Evolutionary conservation across 768 basidiomycete species (phyloP).

Genomic region (Rhodotorula diobovata): DNA sequence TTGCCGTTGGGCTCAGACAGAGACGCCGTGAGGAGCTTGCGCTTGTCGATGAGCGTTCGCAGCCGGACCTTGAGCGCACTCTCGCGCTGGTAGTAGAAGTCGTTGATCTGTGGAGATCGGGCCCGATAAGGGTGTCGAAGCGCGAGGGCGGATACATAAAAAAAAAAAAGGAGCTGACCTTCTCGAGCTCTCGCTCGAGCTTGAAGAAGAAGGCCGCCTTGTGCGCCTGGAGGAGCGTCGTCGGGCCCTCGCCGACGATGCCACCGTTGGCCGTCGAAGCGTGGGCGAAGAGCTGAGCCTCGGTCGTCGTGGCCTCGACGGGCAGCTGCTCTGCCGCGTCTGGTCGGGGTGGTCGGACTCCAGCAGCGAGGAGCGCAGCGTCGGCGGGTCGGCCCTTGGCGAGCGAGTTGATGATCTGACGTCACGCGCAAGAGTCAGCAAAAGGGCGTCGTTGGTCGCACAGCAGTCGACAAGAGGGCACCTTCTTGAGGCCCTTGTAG

Average conservation of each 20-base stretch:
- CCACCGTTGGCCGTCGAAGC: slow-evolving; percentile 29
- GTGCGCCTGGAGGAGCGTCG: slow-evolving; percentile 85
- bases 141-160: neutral
- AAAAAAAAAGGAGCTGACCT: slow-evolving; percentile 56
- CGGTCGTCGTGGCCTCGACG: slow-evolving; percentile 32
- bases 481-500: slow-evolving; percentile 87
- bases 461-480: slow-evolving; percentile 13
- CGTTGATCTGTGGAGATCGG: slow-evolving; percentile 68
- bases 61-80: slow-evolving; percentile 86
- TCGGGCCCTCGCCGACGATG: slow-evolving; percentile 42
- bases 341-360: slow-evolving; percentile 51
- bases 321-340: slow-evolving; percentile 31
- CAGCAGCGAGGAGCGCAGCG: slow-evolving; percentile 77
- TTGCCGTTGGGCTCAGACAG: slow-evolving; percentile 64
- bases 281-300: slow-evolving; percentile 35
- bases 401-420: slow-evolving; percentile 87
- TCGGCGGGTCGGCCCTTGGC: slow-evolving; percentile 84
- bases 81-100: slow-evolving; percentile 95
- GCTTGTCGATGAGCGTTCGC: slow-evolving; percentile 86
- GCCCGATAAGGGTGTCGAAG: neutral
- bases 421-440: no score
- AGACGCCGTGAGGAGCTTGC: slow-evolving; percentile 67
- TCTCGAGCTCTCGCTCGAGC: slow-evolving; percentile 92
- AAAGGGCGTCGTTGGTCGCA: no score
- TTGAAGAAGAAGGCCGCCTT: slow-evolving; percentile 99